Percentiles rank a stretch among this genome's conserved stretches.
phyloP scores from a whole-genome alignment of 768 basidiomycete species.

The Pleurotus citrinopileatus region DNA sequence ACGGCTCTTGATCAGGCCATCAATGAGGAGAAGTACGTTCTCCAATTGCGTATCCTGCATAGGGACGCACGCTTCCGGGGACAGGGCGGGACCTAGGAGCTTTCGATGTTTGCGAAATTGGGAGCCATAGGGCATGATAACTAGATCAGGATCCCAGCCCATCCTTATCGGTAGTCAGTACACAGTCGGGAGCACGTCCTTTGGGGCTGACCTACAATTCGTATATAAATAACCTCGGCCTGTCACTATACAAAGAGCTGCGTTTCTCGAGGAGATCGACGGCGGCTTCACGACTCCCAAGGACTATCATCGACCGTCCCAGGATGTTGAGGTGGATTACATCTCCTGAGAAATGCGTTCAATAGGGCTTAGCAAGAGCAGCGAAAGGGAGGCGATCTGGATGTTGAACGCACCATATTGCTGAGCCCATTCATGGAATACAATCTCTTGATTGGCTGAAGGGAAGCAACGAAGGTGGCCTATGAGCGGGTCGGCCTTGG shows the following conservation, averaged over 20 bases:
- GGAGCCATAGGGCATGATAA: slow-evolving; percentile 19
- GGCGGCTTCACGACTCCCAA: slow-evolving; percentile 33
- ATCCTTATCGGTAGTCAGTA: background rate
- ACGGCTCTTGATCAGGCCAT: background rate
- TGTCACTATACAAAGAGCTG: slow-evolving; percentile 32
- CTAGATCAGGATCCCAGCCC: slow-evolving; percentile 3
- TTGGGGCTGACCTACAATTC: background rate
- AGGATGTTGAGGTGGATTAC: slow-evolving; percentile 18
- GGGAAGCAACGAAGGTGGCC: slow-evolving; percentile 12
- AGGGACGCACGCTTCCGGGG: slow-evolving; percentile 17
- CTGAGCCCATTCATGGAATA: slow-evolving; percentile 12
- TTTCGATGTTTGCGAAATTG: slow-evolving; percentile 20
- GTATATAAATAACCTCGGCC: slow-evolving; percentile 12
- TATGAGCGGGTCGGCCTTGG: slow-evolving; percentile 10
- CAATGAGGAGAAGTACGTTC: background rate
- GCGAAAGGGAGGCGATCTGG: background rate
- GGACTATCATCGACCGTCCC: slow-evolving; percentile 20
- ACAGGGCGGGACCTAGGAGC: slow-evolving; percentile 19
- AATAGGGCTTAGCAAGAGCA: background rate
- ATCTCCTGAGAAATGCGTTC: slow-evolving; percentile 12
- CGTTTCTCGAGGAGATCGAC: slow-evolving; percentile 40
- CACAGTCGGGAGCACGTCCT: background rate
- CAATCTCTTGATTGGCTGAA: slow-evolving; percentile 10
- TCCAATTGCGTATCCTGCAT: background rate
- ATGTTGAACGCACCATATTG: slow-evolving; percentile 9